Evolutionary conservation across 1,284 basidiomycete genomes (phyloP), one percentile per base, ranked within the genome.

Genomic region (Clitocybe nebularis): DNA sequence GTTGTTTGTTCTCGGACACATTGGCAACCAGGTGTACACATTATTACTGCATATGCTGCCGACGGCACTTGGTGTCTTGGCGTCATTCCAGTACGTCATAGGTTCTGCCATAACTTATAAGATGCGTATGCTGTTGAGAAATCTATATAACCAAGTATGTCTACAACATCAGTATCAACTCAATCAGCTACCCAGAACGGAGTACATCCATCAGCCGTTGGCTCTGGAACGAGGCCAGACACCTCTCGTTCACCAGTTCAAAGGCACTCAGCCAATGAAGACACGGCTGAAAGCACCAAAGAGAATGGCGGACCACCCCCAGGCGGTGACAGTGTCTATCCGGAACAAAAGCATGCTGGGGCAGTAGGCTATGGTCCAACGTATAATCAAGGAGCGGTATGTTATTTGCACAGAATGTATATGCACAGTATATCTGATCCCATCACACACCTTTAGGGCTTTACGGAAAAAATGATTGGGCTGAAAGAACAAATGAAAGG

Each of bases 401-500:
- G 57, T 48, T 28, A 28, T 13, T 28, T 39, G n/a, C 21, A 19
- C 5, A 13, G 23, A 16, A 43, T 34, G 19, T 26, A 11, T 24
- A 8, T 25, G 34, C 23, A 10, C n/a, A n/a, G n/a, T n/a, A n/a
- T n/a, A n/a, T n/a, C n/a, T n/a, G n/a, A n/a, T n/a, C n/a, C n/a
- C n/a, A n/a, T n/a, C n/a, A 11, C 33, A 13, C 10, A 6, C 1
- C 35, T 21, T 5, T 34, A 79, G 77, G 62, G 63, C 1, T 49
- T 74, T 0, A 58, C 56, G 5, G 75, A 80, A 26, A 78, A 72
- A 52, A 29, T 79, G 1, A 51, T 48, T 3, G 77, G 78, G 0
- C n/a, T 73, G 10, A 71, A 69, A 47, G 77, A 81, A 44, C 64
- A 77, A 51, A 22, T 77, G 19, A 69, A 64, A 48, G 78, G 79